phyloP scores from a whole-genome alignment of 345 rosid genomes.

The Eucalyptus polybractea region DNA sequence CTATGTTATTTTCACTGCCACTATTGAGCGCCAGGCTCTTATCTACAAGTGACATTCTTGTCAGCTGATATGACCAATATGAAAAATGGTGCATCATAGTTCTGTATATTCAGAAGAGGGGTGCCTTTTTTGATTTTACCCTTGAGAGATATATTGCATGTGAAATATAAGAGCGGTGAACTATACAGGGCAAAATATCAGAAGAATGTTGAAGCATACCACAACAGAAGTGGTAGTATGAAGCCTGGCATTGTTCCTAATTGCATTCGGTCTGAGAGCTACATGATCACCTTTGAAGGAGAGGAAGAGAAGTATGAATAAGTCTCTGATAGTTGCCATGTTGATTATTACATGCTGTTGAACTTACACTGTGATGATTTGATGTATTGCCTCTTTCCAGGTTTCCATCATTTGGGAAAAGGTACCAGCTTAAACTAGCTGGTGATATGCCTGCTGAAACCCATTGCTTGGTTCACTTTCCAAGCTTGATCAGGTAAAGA shows the following conservation, averaged over 20 bases:
- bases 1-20: neutral
- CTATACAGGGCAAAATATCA: conserved; percentile 89
- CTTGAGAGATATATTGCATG: neutral
- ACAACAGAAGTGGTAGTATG: conserved; percentile 65
- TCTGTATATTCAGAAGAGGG: neutral
- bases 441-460: conserved; percentile 66
- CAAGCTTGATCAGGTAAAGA: conserved; percentile 79
- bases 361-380: neutral
- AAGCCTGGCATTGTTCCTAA: conserved; percentile 86
- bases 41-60: neutral
- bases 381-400: conserved; percentile 17
- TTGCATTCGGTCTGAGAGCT: conserved; percentile 88
- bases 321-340: neutral
- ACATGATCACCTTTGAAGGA: conserved; percentile 84
- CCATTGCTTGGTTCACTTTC: conserved; percentile 95
- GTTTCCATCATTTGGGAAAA: conserved; percentile 93
- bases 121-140: neutral
- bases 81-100: neutral
- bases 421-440: conserved; percentile 83
- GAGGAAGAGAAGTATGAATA: conserved; percentile 86
- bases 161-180: neutral
- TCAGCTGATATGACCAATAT: neutral
- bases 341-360: neutral
- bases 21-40: neutral
- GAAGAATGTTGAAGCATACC: conserved; percentile 96